A percentile compares a stretch with the other conserved stretches of the same genome.
phyloP scores from a whole-genome alignment of 164 flowering plant genomes.

The Magnolia kwangsiensis region DNA sequence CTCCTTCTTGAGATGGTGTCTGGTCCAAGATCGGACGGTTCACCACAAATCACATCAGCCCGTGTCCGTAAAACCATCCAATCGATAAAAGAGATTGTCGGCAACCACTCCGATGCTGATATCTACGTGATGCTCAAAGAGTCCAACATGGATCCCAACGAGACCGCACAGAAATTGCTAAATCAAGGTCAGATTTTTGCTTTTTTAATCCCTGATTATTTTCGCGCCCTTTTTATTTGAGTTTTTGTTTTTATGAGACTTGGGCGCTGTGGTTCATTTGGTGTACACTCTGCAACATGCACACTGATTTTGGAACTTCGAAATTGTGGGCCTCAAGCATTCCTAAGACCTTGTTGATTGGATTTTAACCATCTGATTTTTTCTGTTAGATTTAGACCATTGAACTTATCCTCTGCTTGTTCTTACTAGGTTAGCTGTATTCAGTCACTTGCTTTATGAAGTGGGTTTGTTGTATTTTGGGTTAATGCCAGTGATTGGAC shows the following conservation, averaged over 20 bases:
- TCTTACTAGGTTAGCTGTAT: neutral
- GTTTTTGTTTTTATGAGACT: neutral
- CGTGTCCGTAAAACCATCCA: slow-evolving; percentile 56
- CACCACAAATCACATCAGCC: slow-evolving; percentile 27
- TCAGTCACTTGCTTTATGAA: neutral
- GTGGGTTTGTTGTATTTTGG: neutral
- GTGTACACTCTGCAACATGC: too few relatives aligned
- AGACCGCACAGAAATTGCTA: slow-evolving; percentile 70
- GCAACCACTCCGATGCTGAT: slow-evolving; percentile 78
- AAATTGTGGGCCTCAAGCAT: neutral
- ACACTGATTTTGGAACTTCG: neutral
- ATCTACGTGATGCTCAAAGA: slow-evolving; percentile 71
- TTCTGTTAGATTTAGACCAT: neutral
- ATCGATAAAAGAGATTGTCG: slow-evolving; percentile 73
- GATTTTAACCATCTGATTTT: too few relatives aligned
- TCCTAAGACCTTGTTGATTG: too few relatives aligned
- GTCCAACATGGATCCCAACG: slow-evolving; percentile 83
- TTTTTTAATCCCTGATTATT: neutral
- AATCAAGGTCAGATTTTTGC: slow-evolving; percentile 53
- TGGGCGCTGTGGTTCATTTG: neutral
- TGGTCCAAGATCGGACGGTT: slow-evolving; percentile 9
- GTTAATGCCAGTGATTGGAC: too few relatives aligned
- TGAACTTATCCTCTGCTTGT: neutral
- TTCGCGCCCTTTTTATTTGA: neutral
- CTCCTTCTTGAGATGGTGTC: slow-evolving; percentile 12